Evolutionary conservation across 2,329 filamentous ascomycete species (phyloP).

Genomic region (Metarhizium rileyi): DNA sequence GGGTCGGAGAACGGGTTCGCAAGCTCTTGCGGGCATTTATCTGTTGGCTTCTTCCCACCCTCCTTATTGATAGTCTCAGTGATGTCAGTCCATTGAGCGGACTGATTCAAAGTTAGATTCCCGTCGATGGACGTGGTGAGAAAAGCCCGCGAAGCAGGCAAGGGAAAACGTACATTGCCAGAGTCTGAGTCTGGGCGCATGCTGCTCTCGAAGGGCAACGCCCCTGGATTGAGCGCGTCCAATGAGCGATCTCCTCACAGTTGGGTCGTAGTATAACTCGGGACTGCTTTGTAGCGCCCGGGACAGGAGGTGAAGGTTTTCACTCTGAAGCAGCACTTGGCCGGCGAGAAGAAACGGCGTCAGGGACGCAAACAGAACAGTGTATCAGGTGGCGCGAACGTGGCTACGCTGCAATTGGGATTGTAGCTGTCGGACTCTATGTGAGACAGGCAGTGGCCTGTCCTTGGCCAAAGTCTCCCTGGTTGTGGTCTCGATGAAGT

Average conservation of each 20-base stretch:
- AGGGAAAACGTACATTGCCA: not conserved
- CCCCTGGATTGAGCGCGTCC: not conserved
- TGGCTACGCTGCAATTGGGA: not conserved
- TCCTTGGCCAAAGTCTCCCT: not conserved
- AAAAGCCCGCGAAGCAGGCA: not conserved
- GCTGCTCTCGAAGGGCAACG: not conserved
- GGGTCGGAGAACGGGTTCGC: constrained; percentile 7
- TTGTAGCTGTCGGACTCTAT: not conserved
- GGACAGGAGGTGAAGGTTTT: no score
- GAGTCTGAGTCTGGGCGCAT: not conserved
- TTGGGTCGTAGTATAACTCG: not conserved
- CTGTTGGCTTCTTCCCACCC: not conserved
- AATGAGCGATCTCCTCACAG: not conserved
- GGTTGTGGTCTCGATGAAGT: not conserved
- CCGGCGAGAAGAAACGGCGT: no score
- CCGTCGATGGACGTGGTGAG: not conserved
- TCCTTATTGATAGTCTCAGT: not conserved
- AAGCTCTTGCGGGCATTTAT: not conserved
- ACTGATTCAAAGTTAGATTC: not conserved
- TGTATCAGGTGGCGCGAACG: not conserved
- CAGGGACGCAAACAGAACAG: not conserved
- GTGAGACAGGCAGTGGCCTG: not conserved
- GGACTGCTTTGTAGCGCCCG: no score
- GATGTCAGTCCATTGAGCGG: constrained; percentile 4
- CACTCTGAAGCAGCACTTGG: no score